phyloP scores from a whole-genome alignment of 192 early-diverging fungal species.

The Coemansia sp. region DNA sequence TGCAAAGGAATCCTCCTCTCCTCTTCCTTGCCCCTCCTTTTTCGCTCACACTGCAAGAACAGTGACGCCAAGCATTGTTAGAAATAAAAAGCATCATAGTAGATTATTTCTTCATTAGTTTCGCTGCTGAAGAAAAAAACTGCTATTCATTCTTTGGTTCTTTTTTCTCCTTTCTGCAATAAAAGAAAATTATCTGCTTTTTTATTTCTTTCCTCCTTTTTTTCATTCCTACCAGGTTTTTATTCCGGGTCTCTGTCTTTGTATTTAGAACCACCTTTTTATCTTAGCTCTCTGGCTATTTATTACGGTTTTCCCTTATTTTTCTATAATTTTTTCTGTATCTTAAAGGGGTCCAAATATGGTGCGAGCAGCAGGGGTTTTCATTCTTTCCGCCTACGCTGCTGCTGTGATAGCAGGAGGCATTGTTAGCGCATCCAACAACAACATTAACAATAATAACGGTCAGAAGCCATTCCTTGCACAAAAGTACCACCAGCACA shows the following conservation, averaged over 20 bases:
- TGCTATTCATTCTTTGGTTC: neutral
- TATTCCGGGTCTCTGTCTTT: neutral
- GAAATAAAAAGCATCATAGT: neutral
- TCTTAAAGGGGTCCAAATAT: neutral
- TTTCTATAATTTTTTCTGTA: neutral
- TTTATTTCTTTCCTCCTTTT: neutral
- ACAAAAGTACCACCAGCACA: neutral
- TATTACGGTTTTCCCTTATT: neutral
- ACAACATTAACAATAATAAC: neutral
- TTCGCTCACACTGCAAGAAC: too few species aligned
- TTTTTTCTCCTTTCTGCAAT: neutral
- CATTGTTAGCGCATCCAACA: neutral
- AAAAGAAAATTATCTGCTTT: neutral
- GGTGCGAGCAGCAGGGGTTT: constrained; percentile 5
- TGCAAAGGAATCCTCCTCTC: too few species aligned
- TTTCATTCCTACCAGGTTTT: neutral
- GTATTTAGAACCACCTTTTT: neutral
- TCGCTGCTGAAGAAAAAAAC: neutral
- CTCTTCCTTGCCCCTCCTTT: too few species aligned
- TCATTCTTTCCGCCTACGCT: constrained; percentile 7
- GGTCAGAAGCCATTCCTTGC: neutral
- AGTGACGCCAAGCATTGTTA: neutral
- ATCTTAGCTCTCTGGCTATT: neutral
- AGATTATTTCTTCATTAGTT: too few species aligned
- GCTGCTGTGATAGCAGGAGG: neutral